Evolutionary conservation across 768 basidiomycete species (phyloP).

Genomic region (Naganishia vaughanmartiniae): DNA sequence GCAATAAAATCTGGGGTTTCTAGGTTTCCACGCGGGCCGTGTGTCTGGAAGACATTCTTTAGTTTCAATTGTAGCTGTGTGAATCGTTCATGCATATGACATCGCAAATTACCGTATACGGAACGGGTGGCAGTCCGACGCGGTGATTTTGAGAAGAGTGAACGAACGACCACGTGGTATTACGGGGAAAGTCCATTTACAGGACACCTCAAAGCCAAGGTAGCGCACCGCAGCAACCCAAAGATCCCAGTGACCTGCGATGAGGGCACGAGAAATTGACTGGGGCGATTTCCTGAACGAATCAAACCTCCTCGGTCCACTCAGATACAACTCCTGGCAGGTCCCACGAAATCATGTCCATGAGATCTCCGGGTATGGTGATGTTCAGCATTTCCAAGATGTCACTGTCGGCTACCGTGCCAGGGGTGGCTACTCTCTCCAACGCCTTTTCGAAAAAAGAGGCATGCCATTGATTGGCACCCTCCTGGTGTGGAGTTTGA

Average conservation of each 20-base stretch:
- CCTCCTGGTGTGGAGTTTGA: constrained; percentile 6
- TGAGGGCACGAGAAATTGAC: no score
- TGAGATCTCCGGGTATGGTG: constrained; percentile 14
- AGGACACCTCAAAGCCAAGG: no score
- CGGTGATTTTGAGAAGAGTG: no score
- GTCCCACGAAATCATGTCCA: constrained; percentile 24
- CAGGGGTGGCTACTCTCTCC: constrained; percentile 4
- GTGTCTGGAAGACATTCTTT: no score
- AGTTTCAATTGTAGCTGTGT: no score
- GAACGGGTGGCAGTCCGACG: no score
- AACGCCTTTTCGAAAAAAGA: constrained; percentile 27
- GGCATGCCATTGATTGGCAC: constrained; percentile 23
- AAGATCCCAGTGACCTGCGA: no score
- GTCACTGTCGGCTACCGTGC: not conserved
- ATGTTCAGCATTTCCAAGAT: constrained; percentile 2
- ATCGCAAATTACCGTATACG: no score
- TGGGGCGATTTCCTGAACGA: not conserved
- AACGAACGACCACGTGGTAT: no score
- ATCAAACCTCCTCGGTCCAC: not conserved
- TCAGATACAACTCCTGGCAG: not conserved
- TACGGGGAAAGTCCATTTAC: no score
- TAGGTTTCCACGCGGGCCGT: not conserved
- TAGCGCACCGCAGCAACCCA: no score
- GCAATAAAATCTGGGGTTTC: constrained; percentile 9
- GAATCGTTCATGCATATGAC: no score